Evolutionary conservation across 306 rosid species (phyloP).

Genomic region (Quercus glauca): DNA sequence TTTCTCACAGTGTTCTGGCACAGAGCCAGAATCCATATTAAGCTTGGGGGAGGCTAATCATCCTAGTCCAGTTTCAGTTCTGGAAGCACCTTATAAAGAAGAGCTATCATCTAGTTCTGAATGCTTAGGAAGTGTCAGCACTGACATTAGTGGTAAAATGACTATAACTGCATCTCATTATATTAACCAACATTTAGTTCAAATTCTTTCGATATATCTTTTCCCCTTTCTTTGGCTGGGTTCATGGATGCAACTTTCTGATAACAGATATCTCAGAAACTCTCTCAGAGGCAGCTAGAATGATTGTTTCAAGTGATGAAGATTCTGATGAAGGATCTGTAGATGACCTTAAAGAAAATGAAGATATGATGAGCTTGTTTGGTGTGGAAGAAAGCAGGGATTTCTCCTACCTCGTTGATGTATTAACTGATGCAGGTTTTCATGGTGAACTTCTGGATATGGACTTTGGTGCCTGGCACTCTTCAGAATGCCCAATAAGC

Average conservation of each 20-base stretch:
- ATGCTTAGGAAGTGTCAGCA: constrained; percentile 17
- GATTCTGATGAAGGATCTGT: constrained; percentile 44
- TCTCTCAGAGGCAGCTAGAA: constrained; percentile 51
- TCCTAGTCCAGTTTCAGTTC: constrained; percentile 80
- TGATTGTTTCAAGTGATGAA: constrained; percentile 81
- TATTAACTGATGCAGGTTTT: constrained; percentile 57
- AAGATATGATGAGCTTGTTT: constrained; percentile 30
- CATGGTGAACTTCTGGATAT: constrained; percentile 30
- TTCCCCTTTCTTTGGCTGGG: constrained; percentile 2
- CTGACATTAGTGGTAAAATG: constrained; percentile 43
- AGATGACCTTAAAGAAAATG: constrained; percentile 27
- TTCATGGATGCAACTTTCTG: constrained; percentile 26
- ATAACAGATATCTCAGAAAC: constrained; percentile 54
- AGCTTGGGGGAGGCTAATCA: constrained; percentile 46
- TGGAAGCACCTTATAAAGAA: constrained; percentile 51
- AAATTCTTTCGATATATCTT: neutral
- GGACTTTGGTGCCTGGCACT: constrained; percentile 43
- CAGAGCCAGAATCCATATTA: constrained; percentile 33
- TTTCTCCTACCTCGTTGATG: constrained; percentile 73
- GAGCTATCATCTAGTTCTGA: constrained; percentile 30
- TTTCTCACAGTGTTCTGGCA: constrained; percentile 32
- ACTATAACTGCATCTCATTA: neutral
- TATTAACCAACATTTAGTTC: constrained; percentile 13
- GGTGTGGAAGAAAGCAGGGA: constrained; percentile 62
- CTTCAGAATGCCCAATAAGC: constrained; percentile 61